Evolutionary conservation across 805 yeast species (phyloP), one percentile per base, ranked within the genome.

Genomic region (Torulaspora gathmanii): DNA sequence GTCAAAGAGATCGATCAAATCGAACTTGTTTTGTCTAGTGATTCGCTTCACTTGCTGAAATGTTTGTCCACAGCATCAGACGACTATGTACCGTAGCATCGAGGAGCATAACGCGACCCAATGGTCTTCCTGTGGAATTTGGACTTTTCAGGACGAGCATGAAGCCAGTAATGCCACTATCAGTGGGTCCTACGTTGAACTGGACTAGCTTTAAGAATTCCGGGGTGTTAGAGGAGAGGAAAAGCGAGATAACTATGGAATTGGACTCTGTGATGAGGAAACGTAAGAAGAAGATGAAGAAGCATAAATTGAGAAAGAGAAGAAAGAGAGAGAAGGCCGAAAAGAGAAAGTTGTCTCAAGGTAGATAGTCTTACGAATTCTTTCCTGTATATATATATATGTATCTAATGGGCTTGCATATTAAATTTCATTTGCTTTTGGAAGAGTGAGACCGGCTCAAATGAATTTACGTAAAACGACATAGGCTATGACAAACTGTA

Each of bases 221-320:
- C 19, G 39, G 28, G 13, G 3, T 28, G 22, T 3, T 30, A 13
- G 25, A 22, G 22, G 36, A 27, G 26, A 15, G 22, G 9, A 31
- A 11, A 19, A 15, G 34, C 11, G 27, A 34, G 11, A 28, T n/a
- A 3, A 34, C 22, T 10, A 57, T 79, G 57, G 58, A 71, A 50
- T 61, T 77, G 56, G 88, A 85, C 57, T 82, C 89, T 10, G 95
- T 86, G 28, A 69, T 82, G 67, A 78, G 93, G 67, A 86, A 86
- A 64, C 82, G 99, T 72, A 79, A 86, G 70, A 80, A 86, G 67
- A 91, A 89, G 77, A 93, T 93, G 97, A 93, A 91, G 79, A 87
- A 90, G 65, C 99, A 93, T 70, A 93, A 93, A 74, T 76, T 88
- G 66, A 85, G 93, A 73, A 93, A 93, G 83, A 86, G 98, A 78